Percentiles rank a stretch among this genome's conserved stretches.
These are phyloP conservation scores for Albifimbria verrucaria DNA, from an alignment of 2,329 filamentous ascomycete species.

Conservation along the genomic window DNA sequence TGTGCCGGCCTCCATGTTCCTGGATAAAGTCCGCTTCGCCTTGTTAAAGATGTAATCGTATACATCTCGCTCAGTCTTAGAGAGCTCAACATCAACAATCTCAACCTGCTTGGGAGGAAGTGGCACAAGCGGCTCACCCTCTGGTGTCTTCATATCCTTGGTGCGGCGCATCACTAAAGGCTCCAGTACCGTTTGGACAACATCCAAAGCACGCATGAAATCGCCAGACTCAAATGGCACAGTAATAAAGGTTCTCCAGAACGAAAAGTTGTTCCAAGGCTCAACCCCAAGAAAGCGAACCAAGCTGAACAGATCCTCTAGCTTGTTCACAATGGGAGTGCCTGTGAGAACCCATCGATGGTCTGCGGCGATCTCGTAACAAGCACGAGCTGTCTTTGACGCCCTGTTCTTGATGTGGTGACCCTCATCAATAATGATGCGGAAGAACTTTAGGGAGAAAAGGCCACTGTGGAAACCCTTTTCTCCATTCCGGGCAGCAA, in stretches of 20 bases:
- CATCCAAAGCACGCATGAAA: conserved; percentile 88
- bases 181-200: conserved; percentile 94
- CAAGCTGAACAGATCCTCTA: conserved; percentile 92
- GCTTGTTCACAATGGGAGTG: conserved; percentile 92
- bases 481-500: conserved; percentile 64
- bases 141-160: conserved; percentile 96
- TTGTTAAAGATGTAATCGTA: conserved; percentile 86
- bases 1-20: conserved; percentile 87
- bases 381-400: conserved; percentile 92
- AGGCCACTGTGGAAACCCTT: conserved; percentile 66
- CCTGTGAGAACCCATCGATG: conserved; percentile 94
- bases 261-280: conserved; percentile 98
- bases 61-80: conserved; percentile 79
- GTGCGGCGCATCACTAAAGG: conserved; percentile 92
- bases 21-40: conserved; percentile 79
- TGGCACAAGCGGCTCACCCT: conserved; percentile 70
- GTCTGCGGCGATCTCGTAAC: conserved; percentile 80
- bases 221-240: conserved; percentile 95
- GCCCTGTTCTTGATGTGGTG: conserved; percentile 88
- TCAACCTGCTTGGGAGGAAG: conserved; percentile 77
- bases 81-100: conserved; percentile 86
- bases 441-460: conserved; percentile 92
- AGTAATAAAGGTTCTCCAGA: conserved; percentile 98
- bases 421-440: conserved; percentile 91
- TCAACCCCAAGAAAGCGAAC: conserved; percentile 92